A percentile compares a stretch with the other conserved stretches of the same genome.
phyloP scores from a whole-genome alignment of 116 monocot species.

The Dioscorea cayenensis region DNA sequence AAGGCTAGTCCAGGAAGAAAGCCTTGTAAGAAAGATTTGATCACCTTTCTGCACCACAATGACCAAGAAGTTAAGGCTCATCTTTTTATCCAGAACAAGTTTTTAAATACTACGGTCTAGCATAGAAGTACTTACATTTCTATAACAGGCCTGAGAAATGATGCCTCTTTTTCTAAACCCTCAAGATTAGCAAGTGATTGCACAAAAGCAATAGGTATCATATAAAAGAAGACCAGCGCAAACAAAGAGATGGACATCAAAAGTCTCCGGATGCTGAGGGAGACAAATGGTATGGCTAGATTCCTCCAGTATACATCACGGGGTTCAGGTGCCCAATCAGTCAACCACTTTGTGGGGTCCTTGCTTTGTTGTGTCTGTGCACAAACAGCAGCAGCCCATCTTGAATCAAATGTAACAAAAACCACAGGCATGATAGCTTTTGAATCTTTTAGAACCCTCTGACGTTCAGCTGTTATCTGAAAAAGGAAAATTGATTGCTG shows the following conservation, averaged over 20 bases:
- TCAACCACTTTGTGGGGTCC: slow-evolving; percentile 85
- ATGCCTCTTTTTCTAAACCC: slow-evolving; percentile 75
- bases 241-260: slow-evolving; percentile 65
- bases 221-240: slow-evolving; percentile 79
- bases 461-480: slow-evolving; percentile 66
- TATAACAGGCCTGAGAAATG: slow-evolving; percentile 74
- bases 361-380: slow-evolving; percentile 92
- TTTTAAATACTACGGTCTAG: not conserved
- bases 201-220: slow-evolving; percentile 90
- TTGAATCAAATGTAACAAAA: slow-evolving; percentile 85
- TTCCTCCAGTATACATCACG: slow-evolving; percentile 89
- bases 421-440: slow-evolving; percentile 74
- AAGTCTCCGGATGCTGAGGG: slow-evolving; percentile 60
- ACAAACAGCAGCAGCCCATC: slow-evolving; percentile 95
- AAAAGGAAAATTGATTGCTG: not conserved
- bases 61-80: not conserved
- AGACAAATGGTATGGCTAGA: slow-evolving; percentile 89
- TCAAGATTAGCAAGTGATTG: slow-evolving; percentile 97
- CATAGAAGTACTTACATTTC: slow-evolving; percentile 53
- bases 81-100: not conserved
- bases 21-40: slow-evolving; percentile 69
- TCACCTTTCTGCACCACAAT: slow-evolving; percentile 41
- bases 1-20: slow-evolving; percentile 70
- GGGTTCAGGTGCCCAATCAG: slow-evolving; percentile 93
- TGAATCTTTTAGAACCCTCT: slow-evolving; percentile 66